Evolutionary conservation across 2,329 filamentous ascomycete genomes (phyloP), one percentile per base, ranked within the genome.

Genomic region (Geosmithia putterillii): DNA sequence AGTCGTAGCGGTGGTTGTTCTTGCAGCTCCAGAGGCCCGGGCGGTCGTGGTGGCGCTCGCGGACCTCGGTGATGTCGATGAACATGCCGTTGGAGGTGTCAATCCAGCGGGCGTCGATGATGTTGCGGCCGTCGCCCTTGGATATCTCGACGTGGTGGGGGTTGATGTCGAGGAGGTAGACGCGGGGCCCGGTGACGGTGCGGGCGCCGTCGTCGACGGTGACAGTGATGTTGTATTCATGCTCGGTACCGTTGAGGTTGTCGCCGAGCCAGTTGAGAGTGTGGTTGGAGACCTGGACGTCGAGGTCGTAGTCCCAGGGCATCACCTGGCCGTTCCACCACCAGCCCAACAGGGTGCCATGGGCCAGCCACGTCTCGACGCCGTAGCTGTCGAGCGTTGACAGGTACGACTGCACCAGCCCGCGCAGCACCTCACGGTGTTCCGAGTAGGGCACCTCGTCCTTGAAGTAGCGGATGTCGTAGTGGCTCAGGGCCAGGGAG

Each of bases 81-180:
- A 84, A 94, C 54, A 90, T 71, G 40, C 86, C 86, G 52, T 81
- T 92, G 44, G 65, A 61, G 46, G 72, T 71, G 59, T 92, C 85
- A 55, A 92, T 85, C 83, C 84, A 94, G 39, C 86, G 73, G 20
- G 81, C 86, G 60, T 92, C 86, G 53, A 92, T 92, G 44, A 92
- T 74, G 57, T 94, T 94, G 55, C 71, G 65, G 17, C 84, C 84
- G 52, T 83, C 72, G 38, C 79, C 79, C 19, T 76, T 70, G 21
- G 69, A 67, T 2, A 81, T 65, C 44, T 82, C 72, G 45, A 65
- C 66, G 52, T 78, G 72, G 65, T 80, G 76, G 0, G 83, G 82
- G 61, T 90, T 92, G 47, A 90, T 67, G 55, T 92, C 86, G 12
- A 92, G 71, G 12, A 90, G 68, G 54, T 85, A 94, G 37, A 45